A percentile compares a stretch with the other conserved stretches of the same genome.
These are phyloP conservation scores for Curvularia lunata DNA, from an alignment of 2,329 filamentous ascomycete genomes.

Conservation along the genomic window DNA sequence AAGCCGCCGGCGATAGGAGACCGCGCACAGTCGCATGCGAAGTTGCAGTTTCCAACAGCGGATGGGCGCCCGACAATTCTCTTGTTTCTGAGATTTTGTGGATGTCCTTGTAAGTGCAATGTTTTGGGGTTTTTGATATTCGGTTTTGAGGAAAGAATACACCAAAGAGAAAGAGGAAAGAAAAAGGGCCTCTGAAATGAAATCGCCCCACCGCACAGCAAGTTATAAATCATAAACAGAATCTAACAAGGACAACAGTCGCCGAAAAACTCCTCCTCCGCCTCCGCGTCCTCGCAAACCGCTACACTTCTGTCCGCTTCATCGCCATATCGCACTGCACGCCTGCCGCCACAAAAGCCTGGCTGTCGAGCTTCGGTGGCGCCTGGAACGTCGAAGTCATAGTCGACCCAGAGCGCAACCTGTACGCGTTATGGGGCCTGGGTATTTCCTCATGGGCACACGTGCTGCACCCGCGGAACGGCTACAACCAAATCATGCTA, in stretches of 20 bases:
- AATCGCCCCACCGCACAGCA: too few relatives aligned
- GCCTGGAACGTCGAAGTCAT: slow-evolving; percentile 63
- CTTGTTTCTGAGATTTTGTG: slow-evolving; percentile 44
- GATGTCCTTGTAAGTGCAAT: slow-evolving; percentile 43
- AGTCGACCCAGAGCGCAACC: slow-evolving; percentile 62
- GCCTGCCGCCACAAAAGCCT: slow-evolving; percentile 61
- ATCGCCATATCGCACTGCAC: slow-evolving; percentile 67
- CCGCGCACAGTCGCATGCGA: slow-evolving; percentile 35
- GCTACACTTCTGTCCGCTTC: slow-evolving; percentile 60
- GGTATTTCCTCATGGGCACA: slow-evolving; percentile 52
- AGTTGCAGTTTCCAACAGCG: slow-evolving; percentile 40
- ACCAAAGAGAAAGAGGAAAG: too few relatives aligned
- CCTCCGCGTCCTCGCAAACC: slow-evolving; percentile 62
- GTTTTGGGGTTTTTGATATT: too few relatives aligned
- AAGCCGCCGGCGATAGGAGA: slow-evolving; percentile 37
- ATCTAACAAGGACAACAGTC: slow-evolving; percentile 25
- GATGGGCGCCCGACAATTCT: slow-evolving; percentile 42
- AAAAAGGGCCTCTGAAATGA: too few relatives aligned
- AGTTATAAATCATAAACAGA: too few relatives aligned
- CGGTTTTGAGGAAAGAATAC: too few relatives aligned
- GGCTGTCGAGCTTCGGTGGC: slow-evolving; percentile 64
- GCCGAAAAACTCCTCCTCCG: slow-evolving; percentile 60
- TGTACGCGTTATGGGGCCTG: slow-evolving; percentile 67
- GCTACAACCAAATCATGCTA: slow-evolving; percentile 45
- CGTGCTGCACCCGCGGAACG: slow-evolving; percentile 44